Base-by-base conservation (phyloP, 306 rosid genomes). In the Prunus mira region DNA sequence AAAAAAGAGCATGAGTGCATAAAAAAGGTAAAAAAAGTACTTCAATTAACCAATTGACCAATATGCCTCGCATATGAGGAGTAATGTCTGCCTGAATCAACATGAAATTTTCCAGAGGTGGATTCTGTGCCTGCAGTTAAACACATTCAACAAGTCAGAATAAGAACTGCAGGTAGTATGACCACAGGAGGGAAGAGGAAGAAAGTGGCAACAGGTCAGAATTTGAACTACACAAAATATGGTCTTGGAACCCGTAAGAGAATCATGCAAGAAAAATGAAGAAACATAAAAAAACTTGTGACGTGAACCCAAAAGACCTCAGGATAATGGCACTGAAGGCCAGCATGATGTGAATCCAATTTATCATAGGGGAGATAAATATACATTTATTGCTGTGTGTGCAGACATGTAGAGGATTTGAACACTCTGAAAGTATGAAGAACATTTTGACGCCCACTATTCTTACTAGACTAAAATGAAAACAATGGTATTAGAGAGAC, bases 21-120 rank as follows among this genome's bases (percentile, higher is more conserved):
- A 49, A 20, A n/a, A 34, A 56, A 56, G 74, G 64, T 54, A 73
- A 77, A 62, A 62, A 71, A 78, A 0, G 22, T 89, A 90, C 97
- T 87, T 95, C 98, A 84, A 89, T 92, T 69, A 95, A 75, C 97
- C 97, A 92, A 84, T 95, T 92, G 84, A 95, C 78, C 87, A 95
- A 81, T 82, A 95, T 80, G 68, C 87, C 93, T 34, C 98, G 96
- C 97, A 92, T 89, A 30, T 80, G 89, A 79, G 90, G 83, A 62
- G 90, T 80, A 72, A 92, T 80, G 58, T 90, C 91, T 75, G 84
- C 84, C 85, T 95, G 98, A 66, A 78, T 81, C 49, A 87, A 86
- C 88, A 89, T 77, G 81, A 86, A 90, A 85, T 90, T 90, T 77
- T 78, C 88, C 78, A 77, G 76, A 65, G 82, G 73, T 60, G 87